These are phyloP conservation scores for Boletellus ananas DNA, from an alignment of 768 basidiomycete species.

Conservation along the genomic window DNA sequence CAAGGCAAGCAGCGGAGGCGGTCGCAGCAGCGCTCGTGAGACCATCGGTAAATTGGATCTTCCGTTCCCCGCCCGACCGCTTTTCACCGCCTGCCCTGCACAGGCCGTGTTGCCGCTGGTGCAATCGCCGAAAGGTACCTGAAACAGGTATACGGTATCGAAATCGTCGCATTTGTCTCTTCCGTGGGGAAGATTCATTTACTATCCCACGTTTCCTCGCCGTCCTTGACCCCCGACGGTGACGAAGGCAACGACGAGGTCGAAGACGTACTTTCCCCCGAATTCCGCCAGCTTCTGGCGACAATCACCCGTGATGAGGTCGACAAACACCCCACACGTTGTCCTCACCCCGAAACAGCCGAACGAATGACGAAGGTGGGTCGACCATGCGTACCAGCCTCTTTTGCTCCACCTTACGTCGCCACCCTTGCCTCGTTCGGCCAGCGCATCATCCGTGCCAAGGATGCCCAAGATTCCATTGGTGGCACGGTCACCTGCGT, in stretches of 20 bases:
- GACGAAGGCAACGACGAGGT: conserved; percentile 59
- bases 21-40: conserved; percentile 91
- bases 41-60: conserved; percentile 68
- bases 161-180: conserved; percentile 96
- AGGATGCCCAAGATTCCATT: conserved; percentile 88
- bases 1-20: conserved; percentile 96
- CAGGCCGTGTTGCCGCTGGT: conserved; percentile 94
- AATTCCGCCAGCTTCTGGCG: conserved; percentile 75
- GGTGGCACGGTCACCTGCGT: conserved; percentile 98
- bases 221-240: conserved; percentile 39
- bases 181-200: conserved; percentile 92
- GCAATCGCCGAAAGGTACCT: conserved; percentile 98
- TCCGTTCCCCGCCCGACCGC: not conserved
- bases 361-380: conserved; percentile 84
- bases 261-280: conserved; percentile 75
- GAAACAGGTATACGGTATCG: conserved; percentile 78
- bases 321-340: conserved; percentile 82
- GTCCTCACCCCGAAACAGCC: conserved; percentile 86
- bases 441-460: conserved; percentile 91
- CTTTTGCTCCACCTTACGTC: conserved; percentile 34
- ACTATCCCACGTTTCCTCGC: conserved; percentile 47
- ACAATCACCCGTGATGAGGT: conserved; percentile 84
- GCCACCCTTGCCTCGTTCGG: conserved; percentile 7
- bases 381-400: not conserved
- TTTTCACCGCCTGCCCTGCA: conserved; percentile 4